Conservation (phyloP, 805 yeast genomes). For the Kodamaea neixiangensis region DNA sequence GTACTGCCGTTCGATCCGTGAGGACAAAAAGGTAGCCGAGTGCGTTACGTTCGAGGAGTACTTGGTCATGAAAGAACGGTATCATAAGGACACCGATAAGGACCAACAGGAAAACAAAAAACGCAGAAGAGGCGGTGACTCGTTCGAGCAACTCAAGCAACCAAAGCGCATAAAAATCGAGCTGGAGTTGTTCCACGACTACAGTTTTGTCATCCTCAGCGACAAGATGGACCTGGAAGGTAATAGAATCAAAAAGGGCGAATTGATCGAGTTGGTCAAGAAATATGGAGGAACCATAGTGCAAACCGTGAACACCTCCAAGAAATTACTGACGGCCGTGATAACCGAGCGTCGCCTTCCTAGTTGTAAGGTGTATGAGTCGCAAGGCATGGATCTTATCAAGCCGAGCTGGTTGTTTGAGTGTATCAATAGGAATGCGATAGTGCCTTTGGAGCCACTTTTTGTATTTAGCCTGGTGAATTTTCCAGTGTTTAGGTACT, state of each 20-base stretch:
- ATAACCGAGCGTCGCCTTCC: constrained; percentile 33
- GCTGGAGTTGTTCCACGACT: constrained; percentile 43
- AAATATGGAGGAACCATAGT: constrained; percentile 53
- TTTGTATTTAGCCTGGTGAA: constrained; percentile 53
- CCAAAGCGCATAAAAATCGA: constrained; percentile 12
- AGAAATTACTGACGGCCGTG: constrained; percentile 18
- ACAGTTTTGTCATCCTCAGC: constrained; percentile 53
- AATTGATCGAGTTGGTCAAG: constrained; percentile 40
- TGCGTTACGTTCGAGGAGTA: constrained; percentile 60
- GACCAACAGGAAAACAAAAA: constrained; percentile 31
- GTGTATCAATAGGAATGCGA: constrained; percentile 45
- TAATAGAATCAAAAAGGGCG: constrained; percentile 30
- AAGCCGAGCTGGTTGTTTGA: constrained; percentile 74
- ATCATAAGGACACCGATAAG: constrained; percentile 25
- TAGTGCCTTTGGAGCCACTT: constrained; percentile 60
- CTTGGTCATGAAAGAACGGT: constrained; percentile 33
- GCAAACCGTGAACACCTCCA: constrained; percentile 16
- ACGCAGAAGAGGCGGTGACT: constrained; percentile 20
- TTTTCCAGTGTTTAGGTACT: constrained; percentile 19
- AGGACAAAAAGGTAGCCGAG: constrained; percentile 63
- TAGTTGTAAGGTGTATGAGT: constrained; percentile 23
- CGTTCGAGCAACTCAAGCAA: constrained; percentile 14
- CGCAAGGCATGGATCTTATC: constrained; percentile 58
- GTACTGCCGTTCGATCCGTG: constrained; percentile 64
- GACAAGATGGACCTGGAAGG: constrained; percentile 42